Base-by-base conservation (phyloP, 495 filamentous ascomycete genomes). In the Staphylotrichum longicolle region DNA sequence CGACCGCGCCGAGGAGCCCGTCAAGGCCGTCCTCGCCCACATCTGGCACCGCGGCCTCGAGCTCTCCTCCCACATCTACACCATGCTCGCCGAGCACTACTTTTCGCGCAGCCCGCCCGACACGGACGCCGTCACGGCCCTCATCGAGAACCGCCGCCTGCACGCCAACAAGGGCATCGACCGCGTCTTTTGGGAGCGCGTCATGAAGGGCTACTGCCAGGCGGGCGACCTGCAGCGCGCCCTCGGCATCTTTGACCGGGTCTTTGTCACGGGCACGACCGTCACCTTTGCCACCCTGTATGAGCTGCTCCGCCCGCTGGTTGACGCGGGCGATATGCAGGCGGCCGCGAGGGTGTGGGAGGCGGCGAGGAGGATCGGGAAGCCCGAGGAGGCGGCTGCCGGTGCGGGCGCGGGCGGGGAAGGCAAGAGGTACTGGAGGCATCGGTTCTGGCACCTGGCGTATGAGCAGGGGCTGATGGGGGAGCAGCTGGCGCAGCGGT, bases 11-110 rank as follows among this genome's bases (percentile, higher is more conserved):
- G 65, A 76, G 30, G 42, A 68, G 2, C 81, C 81, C 57, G 83
- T 87, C n/a, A 79, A 81, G 44, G 76, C 73, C 14, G 77, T 92
- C 4, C 75, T 91, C 11, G 73, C 73, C 1, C 81, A 87, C 66
- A 88, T 93, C 76, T 72, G 73, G 62, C 46, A 54, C 4, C 67
- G 75, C 48, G 77, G 77, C 8, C 62, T 88, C 35, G 71, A 79
- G 63, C 78, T 85, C 0, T 80, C 79, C 3, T 65, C 80, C 5
- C 80, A 88, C 57, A 81, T 91, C 66, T 89, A 88, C 77, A 89
- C 88, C 33, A 85, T 85, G 66, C 77, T 93, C 7, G 67, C 87
- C n/a, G 79, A 83, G n/a, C 74, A 87, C 72, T 85, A 86, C 72
- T 91, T 91, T 68, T 44, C 70, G 4, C 77, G 68, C 62, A 50